Conservation (phyloP, 768 basidiomycete genomes). For the Chalciporus piperatus region DNA sequence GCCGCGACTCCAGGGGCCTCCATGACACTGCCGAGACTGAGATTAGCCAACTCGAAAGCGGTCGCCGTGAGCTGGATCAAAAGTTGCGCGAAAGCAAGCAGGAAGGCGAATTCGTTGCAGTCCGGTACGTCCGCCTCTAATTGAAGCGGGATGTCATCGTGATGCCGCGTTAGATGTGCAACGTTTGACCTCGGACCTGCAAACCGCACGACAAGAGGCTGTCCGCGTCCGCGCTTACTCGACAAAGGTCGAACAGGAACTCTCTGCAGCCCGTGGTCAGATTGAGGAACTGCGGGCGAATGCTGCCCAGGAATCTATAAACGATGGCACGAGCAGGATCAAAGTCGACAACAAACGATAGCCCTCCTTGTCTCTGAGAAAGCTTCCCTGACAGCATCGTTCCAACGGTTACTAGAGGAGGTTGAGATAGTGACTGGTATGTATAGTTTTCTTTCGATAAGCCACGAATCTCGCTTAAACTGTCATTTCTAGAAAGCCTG, state of each 20-base stretch:
- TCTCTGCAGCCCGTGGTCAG: conserved; percentile 16
- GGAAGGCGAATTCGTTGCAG: conserved; percentile 14
- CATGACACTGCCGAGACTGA: conserved; percentile 10
- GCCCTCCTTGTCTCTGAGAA: conserved; percentile 76
- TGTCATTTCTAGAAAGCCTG: conserved; percentile 34
- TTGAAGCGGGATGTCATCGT: conserved; percentile 27
- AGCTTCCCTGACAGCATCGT: conserved; percentile 52
- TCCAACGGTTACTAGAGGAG: conserved; percentile 56
- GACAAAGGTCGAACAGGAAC: conserved; percentile 18
- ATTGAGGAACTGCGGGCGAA: conserved; percentile 18
- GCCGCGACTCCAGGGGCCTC: conserved; percentile 19
- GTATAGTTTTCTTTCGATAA: conserved; percentile 39
- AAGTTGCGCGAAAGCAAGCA: conserved; percentile 6
- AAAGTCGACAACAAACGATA: conserved; percentile 72
- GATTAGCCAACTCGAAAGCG: conserved; percentile 16
- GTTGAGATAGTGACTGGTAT: conserved; percentile 65
- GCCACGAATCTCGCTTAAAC: background rate
- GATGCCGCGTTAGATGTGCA: conserved; percentile 17
- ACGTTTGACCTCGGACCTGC: conserved; percentile 18
- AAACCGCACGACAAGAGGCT: conserved; percentile 10
- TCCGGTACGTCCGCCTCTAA: conserved; percentile 24
- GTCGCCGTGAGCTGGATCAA: conserved; percentile 9
- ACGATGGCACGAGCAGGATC: conserved; percentile 33
- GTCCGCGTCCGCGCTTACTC: conserved; percentile 11
- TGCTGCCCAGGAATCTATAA: conserved; percentile 9